A percentile compares a stretch with the other conserved stretches of the same genome.
These are phyloP conservation scores for Aspergillus hortae DNA, from an alignment of 2,329 filamentous ascomycete species.

Conservation along the genomic window DNA sequence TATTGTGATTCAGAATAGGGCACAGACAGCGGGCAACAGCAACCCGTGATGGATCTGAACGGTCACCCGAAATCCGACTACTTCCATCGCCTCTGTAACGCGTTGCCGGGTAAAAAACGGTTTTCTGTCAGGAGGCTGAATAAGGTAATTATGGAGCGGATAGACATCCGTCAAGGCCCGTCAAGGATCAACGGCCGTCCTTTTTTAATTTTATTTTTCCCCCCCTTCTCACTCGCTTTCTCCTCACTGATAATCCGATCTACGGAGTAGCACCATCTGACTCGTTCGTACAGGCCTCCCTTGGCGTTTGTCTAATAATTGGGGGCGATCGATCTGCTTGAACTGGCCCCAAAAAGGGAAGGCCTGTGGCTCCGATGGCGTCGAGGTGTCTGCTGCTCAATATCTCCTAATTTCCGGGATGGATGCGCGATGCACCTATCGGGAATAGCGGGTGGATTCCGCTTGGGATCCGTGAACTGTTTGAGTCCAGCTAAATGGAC, in stretches of 20 bases:
- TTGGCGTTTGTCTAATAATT: background rate
- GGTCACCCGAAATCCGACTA: slow-evolving; percentile 12
- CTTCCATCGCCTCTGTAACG: slow-evolving; percentile 14
- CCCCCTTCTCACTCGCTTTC: background rate
- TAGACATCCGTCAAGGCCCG: background rate
- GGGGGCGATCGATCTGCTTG: background rate
- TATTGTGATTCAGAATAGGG: slow-evolving; percentile 2
- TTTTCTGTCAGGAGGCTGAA: slow-evolving; percentile 14
- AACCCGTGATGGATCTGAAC: slow-evolving; percentile 17
- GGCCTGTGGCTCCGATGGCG: too few relatives aligned
- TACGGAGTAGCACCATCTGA: background rate
- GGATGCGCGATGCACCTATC: background rate
- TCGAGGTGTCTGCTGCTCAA: too few relatives aligned
- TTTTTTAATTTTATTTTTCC: background rate
- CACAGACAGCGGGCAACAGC: slow-evolving; percentile 15
- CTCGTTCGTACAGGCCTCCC: background rate
- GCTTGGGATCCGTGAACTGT: slow-evolving; percentile 2
- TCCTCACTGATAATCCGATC: background rate
- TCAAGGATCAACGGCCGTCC: background rate
- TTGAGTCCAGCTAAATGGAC: slow-evolving; percentile 1
- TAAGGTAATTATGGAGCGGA: slow-evolving; percentile 3
- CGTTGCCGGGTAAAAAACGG: slow-evolving; percentile 4
- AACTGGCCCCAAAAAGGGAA: background rate
- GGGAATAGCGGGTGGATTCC: slow-evolving; percentile 1
- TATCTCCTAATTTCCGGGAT: background rate